Conservation (phyloP, 176 grass and related monocot genomes). For the Oryza longistaminata region DNA sequence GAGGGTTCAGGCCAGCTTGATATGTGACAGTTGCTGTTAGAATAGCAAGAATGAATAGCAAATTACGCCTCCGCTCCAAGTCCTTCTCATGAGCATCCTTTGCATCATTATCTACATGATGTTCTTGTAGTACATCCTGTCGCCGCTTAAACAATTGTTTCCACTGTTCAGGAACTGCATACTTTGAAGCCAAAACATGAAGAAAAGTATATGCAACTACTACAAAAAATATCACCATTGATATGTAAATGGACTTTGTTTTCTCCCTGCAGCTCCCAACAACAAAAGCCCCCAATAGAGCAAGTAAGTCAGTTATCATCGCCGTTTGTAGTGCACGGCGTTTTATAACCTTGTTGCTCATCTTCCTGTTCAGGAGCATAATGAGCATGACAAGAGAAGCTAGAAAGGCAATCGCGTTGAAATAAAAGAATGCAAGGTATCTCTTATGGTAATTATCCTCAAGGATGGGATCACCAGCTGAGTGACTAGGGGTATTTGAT, state of each 20-base stretch:
- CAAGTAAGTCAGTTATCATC: constrained; percentile 21
- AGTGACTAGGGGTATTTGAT: not conserved
- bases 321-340: constrained; percentile 16
- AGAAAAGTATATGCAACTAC: constrained; percentile 7
- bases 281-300: constrained; percentile 25
- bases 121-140: not conserved
- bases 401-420: constrained; percentile 23
- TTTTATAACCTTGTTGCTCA: constrained; percentile 30
- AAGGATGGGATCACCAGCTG: constrained; percentile 28
- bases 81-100: not conserved
- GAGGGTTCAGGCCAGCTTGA: constrained; percentile 42
- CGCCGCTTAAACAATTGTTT: not conserved
- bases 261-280: constrained; percentile 30
- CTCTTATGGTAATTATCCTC: constrained; percentile 12
- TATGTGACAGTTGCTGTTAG: constrained; percentile 45
- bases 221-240: constrained; percentile 5
- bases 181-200: not conserved
- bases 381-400: constrained; percentile 32
- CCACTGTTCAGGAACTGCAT: not conserved
- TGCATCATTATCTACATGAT: not conserved
- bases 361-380: constrained; percentile 25
- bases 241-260: constrained; percentile 28
- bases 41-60: constrained; percentile 40
- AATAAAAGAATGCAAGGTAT: constrained; percentile 35
- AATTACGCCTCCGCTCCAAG: constrained; percentile 36